phyloP scores from a whole-genome alignment of 176 grass and related monocot genomes.

The Ananas comosus region DNA sequence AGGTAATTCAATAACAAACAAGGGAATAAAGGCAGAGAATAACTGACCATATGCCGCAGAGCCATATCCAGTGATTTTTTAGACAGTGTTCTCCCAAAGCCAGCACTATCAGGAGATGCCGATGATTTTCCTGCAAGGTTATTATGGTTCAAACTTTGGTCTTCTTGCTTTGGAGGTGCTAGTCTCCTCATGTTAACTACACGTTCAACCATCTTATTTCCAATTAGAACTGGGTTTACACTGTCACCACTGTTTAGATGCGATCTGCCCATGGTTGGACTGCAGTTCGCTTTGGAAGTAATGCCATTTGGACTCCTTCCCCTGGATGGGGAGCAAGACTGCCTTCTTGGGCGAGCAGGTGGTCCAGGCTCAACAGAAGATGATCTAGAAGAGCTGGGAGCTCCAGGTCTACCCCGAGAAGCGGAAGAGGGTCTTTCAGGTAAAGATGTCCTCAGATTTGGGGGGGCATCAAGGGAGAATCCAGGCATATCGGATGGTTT shows the following conservation, averaged over 20 bases:
- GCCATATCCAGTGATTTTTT: conserved; percentile 99
- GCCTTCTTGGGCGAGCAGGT: conserved; percentile 50
- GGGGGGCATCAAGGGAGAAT: conserved; percentile 65
- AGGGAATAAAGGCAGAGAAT: neutral
- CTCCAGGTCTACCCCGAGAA: conserved; percentile 82
- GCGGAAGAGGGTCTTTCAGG: conserved; percentile 79
- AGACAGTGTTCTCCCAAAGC: conserved; percentile 78
- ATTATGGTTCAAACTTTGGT: conserved; percentile 44
- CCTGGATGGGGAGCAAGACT: conserved; percentile 92
- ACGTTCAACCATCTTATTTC: conserved; percentile 94
- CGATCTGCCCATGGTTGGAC: conserved; percentile 67
- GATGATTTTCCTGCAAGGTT: conserved; percentile 54
- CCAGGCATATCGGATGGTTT: conserved; percentile 85
- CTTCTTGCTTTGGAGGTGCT: conserved; percentile 75
- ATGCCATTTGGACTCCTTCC: conserved; percentile 62
- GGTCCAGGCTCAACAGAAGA: conserved; percentile 77
- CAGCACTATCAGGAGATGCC: conserved; percentile 67
- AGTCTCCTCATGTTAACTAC: conserved; percentile 93
- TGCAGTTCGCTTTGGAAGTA: conserved; percentile 35
- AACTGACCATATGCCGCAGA: conserved; percentile 89
- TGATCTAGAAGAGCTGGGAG: conserved; percentile 63
- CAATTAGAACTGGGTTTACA: conserved; percentile 73
- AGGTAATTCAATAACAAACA: neutral
- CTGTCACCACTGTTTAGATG: conserved; percentile 43
- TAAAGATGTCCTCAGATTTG: conserved; percentile 75